Base-by-base conservation (phyloP, 805 yeast genomes). In the Pichia pseudocactophila region DNA sequence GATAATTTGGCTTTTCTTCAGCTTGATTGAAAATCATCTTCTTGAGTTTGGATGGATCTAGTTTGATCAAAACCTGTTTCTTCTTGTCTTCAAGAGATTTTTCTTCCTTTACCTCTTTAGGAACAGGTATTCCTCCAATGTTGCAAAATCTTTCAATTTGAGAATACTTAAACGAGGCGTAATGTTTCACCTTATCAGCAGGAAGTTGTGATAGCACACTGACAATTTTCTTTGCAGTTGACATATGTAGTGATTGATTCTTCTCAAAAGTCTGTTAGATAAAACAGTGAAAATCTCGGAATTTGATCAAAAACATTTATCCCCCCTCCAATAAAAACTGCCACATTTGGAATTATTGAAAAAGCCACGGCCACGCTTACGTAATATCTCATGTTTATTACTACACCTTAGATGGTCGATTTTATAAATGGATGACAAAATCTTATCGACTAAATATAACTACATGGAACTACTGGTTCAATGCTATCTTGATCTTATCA, bases 111-210 rank as follows among this genome's bases (percentile, higher is more conserved):
- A 56, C 69, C 33, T 54, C 59, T 56, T 59, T 60, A 22, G 64
- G 62, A 31, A 61, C 44, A 8, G 69, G 66, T 12, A 73, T 43
- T 3, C 77, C 76, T 3, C 79, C 79, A 12, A 76, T 58, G 16
- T 67, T 64, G 52, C 71, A 67, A 45, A 71, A 75, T 57, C 81
- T 65, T 46, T 73, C 73, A 31, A 82, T 63, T 59, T 83, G 92
- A 0, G 73, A 58, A 36, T 75, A 79, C 54, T 78, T 83, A 64
- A 83, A 81, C 6, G 86, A 79, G 0, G 83, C 77, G 47, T 78
- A 69, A 56, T 81, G 86, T 51, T 73, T 73, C 40, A 84, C 69
- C 46, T 79, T 71, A 51, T 83, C 92, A 45, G 73, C 69, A 13
- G 94, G 94, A 34, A 82, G 68, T 18, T 71, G 71, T 49, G 78